A percentile compares a stretch with the other conserved stretches of the same genome.
These are phyloP conservation scores for Raddia distichophylla DNA, from an alignment of 176 grass and related monocot genomes.

Conservation along the genomic window DNA sequence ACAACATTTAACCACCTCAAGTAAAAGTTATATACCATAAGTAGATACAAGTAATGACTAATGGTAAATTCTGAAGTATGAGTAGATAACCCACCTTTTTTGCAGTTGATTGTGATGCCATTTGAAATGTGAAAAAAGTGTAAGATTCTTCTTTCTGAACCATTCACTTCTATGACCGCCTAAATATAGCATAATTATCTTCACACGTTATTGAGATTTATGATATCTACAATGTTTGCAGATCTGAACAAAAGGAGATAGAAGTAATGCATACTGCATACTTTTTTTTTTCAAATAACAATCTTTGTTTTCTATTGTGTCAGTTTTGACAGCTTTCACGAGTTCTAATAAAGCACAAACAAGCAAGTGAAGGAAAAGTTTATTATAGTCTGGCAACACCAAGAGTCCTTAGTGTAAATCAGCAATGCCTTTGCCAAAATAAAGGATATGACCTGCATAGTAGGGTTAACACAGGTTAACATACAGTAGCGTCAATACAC, in stretches of 20 bases:
- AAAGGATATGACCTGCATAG: slow-evolving; percentile 96
- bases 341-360: not conserved
- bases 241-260: not conserved
- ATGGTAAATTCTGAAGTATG: not conserved
- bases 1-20: not conserved
- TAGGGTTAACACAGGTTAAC: not conserved
- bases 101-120: not conserved
- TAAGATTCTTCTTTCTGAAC: not conserved
- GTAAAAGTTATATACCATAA: slow-evolving; percentile 1
- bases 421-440: not conserved
- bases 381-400: not conserved
- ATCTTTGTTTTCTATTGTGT: not conserved
- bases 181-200: not conserved
- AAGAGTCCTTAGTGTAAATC: not conserved
- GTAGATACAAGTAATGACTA: not conserved
- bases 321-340: not conserved
- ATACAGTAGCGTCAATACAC: not conserved
- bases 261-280: not conserved
- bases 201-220: not conserved
- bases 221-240: not conserved
- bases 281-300: not conserved
- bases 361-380: not conserved
- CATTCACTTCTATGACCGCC: not conserved
- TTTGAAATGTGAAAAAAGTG: not conserved
- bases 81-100: no score